These are phyloP conservation scores for Mucor saturninus DNA, from an alignment of 371 early-diverging fungal genomes.

Conservation along the genomic window DNA sequence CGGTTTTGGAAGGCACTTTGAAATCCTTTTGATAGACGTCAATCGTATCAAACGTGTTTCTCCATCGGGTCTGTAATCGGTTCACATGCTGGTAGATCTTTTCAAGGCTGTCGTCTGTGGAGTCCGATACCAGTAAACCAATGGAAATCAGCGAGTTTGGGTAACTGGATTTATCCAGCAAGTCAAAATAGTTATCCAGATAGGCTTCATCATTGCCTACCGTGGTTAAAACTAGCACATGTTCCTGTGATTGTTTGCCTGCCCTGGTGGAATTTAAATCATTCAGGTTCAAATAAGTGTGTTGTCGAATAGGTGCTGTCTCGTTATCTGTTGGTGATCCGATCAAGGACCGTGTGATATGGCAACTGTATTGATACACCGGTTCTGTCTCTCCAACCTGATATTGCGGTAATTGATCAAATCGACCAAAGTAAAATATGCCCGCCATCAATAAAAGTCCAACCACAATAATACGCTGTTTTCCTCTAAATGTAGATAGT, in stretches of 20 bases:
- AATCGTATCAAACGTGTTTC: constrained; percentile 31
- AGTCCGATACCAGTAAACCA: constrained; percentile 54
- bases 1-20: constrained; percentile 5
- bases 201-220: constrained; percentile 51
- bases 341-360: constrained; percentile 11
- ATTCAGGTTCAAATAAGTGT: constrained; percentile 21
- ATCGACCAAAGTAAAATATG: not conserved
- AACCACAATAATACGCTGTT: constrained; percentile 9
- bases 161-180: constrained; percentile 44
- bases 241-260: constrained; percentile 22
- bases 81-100: constrained; percentile 35
- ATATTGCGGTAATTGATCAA: not conserved
- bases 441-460: constrained; percentile 6
- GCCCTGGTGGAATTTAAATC: constrained; percentile 16
- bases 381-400: not conserved
- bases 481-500: constrained; percentile 17
- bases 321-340: not conserved
- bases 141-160: constrained; percentile 48
- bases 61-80: constrained; percentile 32
- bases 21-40: constrained; percentile 28
- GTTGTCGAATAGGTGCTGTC: constrained; percentile 1
- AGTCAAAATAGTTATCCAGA: constrained; percentile 50
- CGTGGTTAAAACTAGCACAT: constrained; percentile 47
- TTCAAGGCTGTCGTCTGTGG: constrained; percentile 44
- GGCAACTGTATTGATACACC: constrained; percentile 17